These are phyloP conservation scores for Fusarium chuoi DNA, from an alignment of 2,329 filamentous ascomycete genomes.

Conservation along the genomic window DNA sequence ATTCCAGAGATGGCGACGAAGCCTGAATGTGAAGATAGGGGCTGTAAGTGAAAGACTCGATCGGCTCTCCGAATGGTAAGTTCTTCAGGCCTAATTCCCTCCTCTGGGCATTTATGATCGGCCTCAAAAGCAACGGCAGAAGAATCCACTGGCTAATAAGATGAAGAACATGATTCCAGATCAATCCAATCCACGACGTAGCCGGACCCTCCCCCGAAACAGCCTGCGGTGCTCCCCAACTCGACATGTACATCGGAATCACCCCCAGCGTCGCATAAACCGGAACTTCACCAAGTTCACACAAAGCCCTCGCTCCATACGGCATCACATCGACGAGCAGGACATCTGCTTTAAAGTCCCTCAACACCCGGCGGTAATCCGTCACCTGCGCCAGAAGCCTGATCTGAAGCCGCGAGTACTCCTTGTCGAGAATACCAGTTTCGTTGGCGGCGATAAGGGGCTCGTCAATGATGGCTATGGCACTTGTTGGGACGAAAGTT, in stretches of 20 bases:
- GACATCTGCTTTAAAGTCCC: constrained; percentile 44
- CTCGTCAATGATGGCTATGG: constrained; percentile 46
- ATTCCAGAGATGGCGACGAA: constrained; percentile 49
- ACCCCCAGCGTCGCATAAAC: constrained; percentile 53
- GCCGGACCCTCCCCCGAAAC: constrained; percentile 49
- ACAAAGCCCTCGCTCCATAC: constrained; percentile 49
- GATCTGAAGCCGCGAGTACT: constrained; percentile 39
- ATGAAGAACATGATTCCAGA: constrained; percentile 45
- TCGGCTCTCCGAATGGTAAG: constrained; percentile 45
- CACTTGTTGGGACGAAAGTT: constrained; percentile 46
- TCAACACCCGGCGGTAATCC: constrained; percentile 49
- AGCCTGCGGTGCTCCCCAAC: constrained; percentile 44
- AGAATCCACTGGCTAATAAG: constrained; percentile 43
- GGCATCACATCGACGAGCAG: constrained; percentile 54
- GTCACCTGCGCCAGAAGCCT: constrained; percentile 50
- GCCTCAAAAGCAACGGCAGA: constrained; percentile 43
- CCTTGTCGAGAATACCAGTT: constrained; percentile 48
- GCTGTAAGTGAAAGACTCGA: constrained; percentile 50
- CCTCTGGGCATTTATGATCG: constrained; percentile 47
- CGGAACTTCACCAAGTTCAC: constrained; percentile 49
- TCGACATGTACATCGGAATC: constrained; percentile 51
- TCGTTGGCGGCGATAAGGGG: constrained; percentile 42
- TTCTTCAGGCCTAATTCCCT: constrained; percentile 41
- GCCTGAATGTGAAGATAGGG: constrained; percentile 53
- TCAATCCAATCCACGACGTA: constrained; percentile 36